A percentile compares a stretch with the other conserved stretches of the same genome.
phyloP scores from a whole-genome alignment of 345 rosid genomes.

The Gossypium stocksii region DNA sequence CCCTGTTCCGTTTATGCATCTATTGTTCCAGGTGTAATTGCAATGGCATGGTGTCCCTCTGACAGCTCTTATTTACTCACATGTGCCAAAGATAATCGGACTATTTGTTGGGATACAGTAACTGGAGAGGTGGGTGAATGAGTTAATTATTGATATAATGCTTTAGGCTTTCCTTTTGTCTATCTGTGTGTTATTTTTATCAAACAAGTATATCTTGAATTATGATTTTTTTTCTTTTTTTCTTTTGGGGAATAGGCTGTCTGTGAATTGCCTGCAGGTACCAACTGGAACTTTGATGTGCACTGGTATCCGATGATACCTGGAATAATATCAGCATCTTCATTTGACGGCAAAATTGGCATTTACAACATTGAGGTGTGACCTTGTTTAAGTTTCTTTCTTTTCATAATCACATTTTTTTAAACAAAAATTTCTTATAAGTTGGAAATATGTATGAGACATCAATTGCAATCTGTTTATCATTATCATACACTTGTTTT shows the following conservation, averaged over 20 bases:
- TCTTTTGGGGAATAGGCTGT: slow-evolving; percentile 52
- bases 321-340: slow-evolving; percentile 93
- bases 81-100: slow-evolving; percentile 95
- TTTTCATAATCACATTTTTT: background rate
- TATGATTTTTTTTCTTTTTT: background rate
- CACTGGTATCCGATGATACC: slow-evolving; percentile 98
- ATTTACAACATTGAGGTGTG: slow-evolving; percentile 89
- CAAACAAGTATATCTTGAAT: background rate
- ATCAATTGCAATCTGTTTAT: background rate
- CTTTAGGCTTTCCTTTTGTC: background rate
- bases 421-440: background rate
- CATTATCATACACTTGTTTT: background rate
- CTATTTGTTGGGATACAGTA: slow-evolving; percentile 95
- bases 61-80: slow-evolving; percentile 94
- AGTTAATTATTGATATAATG: slow-evolving; percentile 4
- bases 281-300: slow-evolving; percentile 97
- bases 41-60: slow-evolving; percentile 97
- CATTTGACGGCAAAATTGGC: slow-evolving; percentile 95
- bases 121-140: slow-evolving; percentile 69
- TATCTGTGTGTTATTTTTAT: background rate
- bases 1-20: slow-evolving; percentile 5
- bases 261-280: slow-evolving; percentile 86
- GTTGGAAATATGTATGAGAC: background rate
- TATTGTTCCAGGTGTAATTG: slow-evolving; percentile 76
- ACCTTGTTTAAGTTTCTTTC: background rate